Base-by-base conservation (phyloP, 2,329 filamentous ascomycete genomes). In the Epichloe aotearoae region DNA sequence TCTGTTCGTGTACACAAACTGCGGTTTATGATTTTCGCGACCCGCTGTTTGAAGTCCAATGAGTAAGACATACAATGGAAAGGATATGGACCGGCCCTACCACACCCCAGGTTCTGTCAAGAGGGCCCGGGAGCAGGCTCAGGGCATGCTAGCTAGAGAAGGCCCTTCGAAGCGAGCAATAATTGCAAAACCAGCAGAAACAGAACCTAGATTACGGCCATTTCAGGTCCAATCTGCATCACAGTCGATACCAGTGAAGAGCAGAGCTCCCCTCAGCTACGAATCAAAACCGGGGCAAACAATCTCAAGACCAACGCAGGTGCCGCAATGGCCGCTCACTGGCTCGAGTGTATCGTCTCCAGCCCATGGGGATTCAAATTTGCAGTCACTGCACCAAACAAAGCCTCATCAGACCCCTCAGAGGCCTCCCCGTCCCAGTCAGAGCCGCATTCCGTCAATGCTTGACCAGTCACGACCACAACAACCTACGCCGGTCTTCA, bases 361-460 rank as follows among this genome's bases (percentile, higher is more conserved):
- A 14, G 63, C 57, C 11, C 55, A 61, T 26, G 49, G 60, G 12
- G 65, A 68, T 40, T 50, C 64, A 17, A 67, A 71, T 49, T 66
- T 71, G 19, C 79, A 79, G 55, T 69, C 70, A 58, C 72, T 76
- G 49, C 73, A 75, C 15, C 65, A 71, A n/a, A 72, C 72, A 44
- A 68, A 69, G 53, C 71, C 72, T 37, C 67, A 72, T 39, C 71
- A 63, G 37, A 59, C 77, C 23, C 80, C 80, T 19, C 76, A 74
- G 59, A 71, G 79, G 55, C 80, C 80, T 10, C 77, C 77, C 11
- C 73, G 80, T 38, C 79, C 80, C 7, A 82, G 78, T 56, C 64
- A 71, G 53, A 82, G 78, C 57, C 64, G 71, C 53, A 76, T 82
- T 2, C 77, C 78, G 10, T 81, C 78, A 1, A 74, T 81, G 36